Conservation (phyloP, 78 protist genomes). For the Dictyostelium discoideum region dicty_2.7 NC_007088.5:7192001-7192500, state of each 20-base stretch:
- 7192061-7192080: constrained; percentile 10
- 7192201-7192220: neutral
- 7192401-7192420: constrained; percentile 7
- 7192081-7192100: neutral
- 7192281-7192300: constrained; percentile 39
- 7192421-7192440: constrained; percentile 36
- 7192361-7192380: neutral
- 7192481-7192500: neutral
- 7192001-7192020: constrained; percentile 48
- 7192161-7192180: no score
- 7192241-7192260: constrained; percentile 2
- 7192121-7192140: no score
- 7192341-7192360: constrained; percentile 53
- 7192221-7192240: neutral
- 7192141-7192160: no score
- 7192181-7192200: no score
- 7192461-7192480: neutral
- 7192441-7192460: neutral
- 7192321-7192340: constrained; percentile 62
- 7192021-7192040: constrained; percentile 31
- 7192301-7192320: constrained; percentile 34
- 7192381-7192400: constrained; percentile 26
- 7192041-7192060: constrained; percentile 17
- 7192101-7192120: neutral
- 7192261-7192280: constrained; percentile 23